Evolutionary conservation across 2,329 filamentous ascomycete genomes (phyloP).

Genomic region (Cylindrodendrum hubeiense): DNA sequence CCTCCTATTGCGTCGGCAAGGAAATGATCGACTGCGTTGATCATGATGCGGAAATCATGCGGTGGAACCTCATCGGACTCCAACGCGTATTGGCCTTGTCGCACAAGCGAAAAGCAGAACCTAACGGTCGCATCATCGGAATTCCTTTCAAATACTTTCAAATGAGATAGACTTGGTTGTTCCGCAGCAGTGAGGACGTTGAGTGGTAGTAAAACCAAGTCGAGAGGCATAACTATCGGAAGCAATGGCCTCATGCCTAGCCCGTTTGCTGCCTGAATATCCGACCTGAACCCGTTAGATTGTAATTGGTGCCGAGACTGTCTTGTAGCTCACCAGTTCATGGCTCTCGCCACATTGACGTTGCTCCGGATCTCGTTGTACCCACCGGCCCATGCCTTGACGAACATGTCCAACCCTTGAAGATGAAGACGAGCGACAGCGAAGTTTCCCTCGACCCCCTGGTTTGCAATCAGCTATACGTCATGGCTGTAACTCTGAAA

Average conservation of each 20-base stretch:
- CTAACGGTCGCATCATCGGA: neutral
- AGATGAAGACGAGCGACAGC: slow-evolving; percentile 25
- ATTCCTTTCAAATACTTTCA: slow-evolving; percentile 20
- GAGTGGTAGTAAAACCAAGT: slow-evolving; percentile 20
- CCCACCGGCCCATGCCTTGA: slow-evolving; percentile 16
- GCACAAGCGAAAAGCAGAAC: slow-evolving; percentile 22
- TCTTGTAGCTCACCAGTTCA: slow-evolving; percentile 20
- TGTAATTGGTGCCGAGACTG: neutral
- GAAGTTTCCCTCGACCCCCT: slow-evolving; percentile 29
- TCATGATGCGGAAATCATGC: slow-evolving; percentile 27
- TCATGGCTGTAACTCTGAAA: neutral
- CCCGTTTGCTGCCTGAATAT: slow-evolving; percentile 29
- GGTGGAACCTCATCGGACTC: slow-evolving; percentile 9
- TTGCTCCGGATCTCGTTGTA: slow-evolving; percentile 25
- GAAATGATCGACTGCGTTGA: slow-evolving; percentile 29
- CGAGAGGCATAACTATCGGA: slow-evolving; percentile 22
- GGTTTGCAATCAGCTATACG: neutral
- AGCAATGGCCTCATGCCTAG: slow-evolving; percentile 25
- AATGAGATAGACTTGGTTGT: slow-evolving; percentile 22
- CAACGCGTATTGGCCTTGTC: slow-evolving; percentile 24
- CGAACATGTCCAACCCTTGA: slow-evolving; percentile 20
- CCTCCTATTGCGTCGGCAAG: slow-evolving; percentile 12
- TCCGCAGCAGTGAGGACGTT: slow-evolving; percentile 18
- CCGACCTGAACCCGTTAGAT: slow-evolving; percentile 25
- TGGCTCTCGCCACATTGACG: slow-evolving; percentile 26